Evolutionary conservation across 768 basidiomycete species (phyloP).

Genomic region (Pleurotus tuoliensis): DNA sequence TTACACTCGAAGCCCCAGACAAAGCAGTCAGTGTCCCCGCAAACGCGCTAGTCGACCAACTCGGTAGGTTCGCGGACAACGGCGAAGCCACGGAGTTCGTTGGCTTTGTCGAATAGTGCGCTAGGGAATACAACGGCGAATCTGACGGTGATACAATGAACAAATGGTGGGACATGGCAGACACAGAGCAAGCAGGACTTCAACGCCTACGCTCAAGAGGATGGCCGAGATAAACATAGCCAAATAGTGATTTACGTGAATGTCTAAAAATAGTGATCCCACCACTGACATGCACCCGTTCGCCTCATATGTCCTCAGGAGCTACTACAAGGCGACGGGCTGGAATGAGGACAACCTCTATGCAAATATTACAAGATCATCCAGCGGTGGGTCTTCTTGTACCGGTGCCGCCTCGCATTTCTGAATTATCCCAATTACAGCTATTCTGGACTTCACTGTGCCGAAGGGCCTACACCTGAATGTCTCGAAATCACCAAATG

Average conservation of each 20-base stretch:
- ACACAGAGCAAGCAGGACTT: not conserved
- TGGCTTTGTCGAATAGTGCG: constrained; percentile 79
- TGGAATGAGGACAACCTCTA: constrained; percentile 98
- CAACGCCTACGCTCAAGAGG: not conserved
- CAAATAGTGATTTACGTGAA: not conserved
- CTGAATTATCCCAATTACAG: constrained; percentile 30
- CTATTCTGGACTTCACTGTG: constrained; percentile 88
- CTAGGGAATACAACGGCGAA: constrained; percentile 79
- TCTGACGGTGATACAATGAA: constrained; percentile 85
- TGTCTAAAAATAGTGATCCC: not conserved
- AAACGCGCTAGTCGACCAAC: constrained; percentile 90
- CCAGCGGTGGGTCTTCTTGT: constrained; percentile 56
- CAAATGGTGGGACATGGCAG: constrained; percentile 78
- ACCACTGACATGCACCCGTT: constrained; percentile 71
- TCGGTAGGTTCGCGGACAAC: constrained; percentile 77
- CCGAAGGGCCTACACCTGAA: constrained; percentile 78
- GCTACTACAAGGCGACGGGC: constrained; percentile 88
- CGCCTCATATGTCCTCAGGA: constrained; percentile 81
- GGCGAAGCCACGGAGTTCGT: constrained; percentile 55
- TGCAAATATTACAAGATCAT: constrained; percentile 84
- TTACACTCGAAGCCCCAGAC: constrained; percentile 78
- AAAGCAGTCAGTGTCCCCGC: constrained; percentile 85
- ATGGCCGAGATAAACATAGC: not conserved
- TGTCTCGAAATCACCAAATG: constrained; percentile 85
- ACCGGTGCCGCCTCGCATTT: constrained; percentile 1